Evolutionary conservation across 2,329 filamentous ascomycete genomes (phyloP).

Genomic region (Microdochium trichocladiopsis): DNA sequence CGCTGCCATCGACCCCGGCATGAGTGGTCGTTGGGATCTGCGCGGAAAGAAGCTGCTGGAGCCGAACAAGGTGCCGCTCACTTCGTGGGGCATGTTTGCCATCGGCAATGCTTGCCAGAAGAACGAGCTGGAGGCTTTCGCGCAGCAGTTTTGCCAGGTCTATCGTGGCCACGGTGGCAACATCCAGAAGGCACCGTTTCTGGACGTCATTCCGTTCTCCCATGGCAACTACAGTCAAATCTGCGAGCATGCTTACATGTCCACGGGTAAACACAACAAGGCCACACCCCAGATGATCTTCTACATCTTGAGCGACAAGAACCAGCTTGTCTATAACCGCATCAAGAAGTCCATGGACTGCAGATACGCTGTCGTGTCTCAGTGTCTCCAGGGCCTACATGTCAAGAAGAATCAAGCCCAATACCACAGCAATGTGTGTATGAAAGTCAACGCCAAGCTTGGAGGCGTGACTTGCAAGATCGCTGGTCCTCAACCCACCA

Average conservation of each 20-base stretch:
- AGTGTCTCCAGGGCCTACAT: conserved; percentile 69
- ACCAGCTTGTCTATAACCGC: conserved; percentile 67
- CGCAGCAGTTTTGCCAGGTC: conserved; percentile 30
- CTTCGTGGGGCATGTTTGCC: conserved; percentile 69
- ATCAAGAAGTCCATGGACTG: conserved; percentile 89
- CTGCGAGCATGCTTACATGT: conserved; percentile 47
- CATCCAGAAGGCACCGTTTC: conserved; percentile 23
- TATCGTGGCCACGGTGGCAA: conserved; percentile 45
- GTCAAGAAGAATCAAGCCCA: conserved; percentile 66
- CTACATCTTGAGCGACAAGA: conserved; percentile 67
- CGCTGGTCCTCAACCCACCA: conserved; percentile 23
- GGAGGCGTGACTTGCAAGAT: conserved; percentile 66
- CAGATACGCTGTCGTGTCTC: conserved; percentile 74
- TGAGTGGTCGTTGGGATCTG: conserved; percentile 78
- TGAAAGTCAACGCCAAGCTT: conserved; percentile 97
- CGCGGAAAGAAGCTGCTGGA: conserved; percentile 71
- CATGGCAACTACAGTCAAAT: conserved; percentile 42
- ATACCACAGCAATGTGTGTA: conserved; percentile 87
- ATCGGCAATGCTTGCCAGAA: conserved; percentile 48
- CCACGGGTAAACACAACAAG: conserved; percentile 44
- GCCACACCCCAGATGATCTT: conserved; percentile 68
- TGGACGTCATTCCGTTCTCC: conserved; percentile 24
- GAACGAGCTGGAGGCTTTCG: conserved; percentile 53
- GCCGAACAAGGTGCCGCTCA: conserved; percentile 55
- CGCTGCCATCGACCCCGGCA: conserved; percentile 51